Conservation (phyloP, 345 rosid species). For the Raphanus raphanistrum region DNA sequence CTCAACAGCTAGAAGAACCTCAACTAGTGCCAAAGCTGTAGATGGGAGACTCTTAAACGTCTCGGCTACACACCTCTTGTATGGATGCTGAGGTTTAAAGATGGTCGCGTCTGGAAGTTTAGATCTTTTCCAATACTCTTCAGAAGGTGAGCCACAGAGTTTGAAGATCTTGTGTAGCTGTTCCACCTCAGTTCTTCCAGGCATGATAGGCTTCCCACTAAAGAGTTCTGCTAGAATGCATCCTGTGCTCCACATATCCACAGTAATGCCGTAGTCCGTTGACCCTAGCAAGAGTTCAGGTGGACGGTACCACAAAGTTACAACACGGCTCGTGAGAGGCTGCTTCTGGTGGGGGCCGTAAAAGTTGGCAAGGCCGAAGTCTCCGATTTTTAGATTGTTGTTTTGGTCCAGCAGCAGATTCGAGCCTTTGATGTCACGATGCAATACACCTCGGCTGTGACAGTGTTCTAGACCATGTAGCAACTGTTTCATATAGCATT, state of each 20-base stretch:
- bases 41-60: conserved; percentile 61
- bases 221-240: conserved; percentile 69
- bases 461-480: conserved; percentile 62
- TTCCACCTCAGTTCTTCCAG: conserved; percentile 79
- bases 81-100: conserved; percentile 68
- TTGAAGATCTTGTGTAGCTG: conserved; percentile 73
- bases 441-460: conserved; percentile 63
- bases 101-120: conserved; percentile 61
- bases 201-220: conserved; percentile 66
- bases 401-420: conserved; percentile 57
- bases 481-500: conserved; percentile 68
- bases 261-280: conserved; percentile 59
- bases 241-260: conserved; percentile 71
- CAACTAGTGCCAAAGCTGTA: conserved; percentile 54
- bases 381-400: conserved; percentile 63
- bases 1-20: conserved; percentile 56
- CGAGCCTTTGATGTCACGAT: conserved; percentile 71
- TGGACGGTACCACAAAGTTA: conserved; percentile 71
- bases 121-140: conserved; percentile 65
- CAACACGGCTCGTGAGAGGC: conserved; percentile 70
- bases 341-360: conserved; percentile 45
- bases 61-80: conserved; percentile 52
- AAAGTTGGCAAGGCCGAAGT: conserved; percentile 62
- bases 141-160: conserved; percentile 76
- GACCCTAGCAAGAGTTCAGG: conserved; percentile 72